Conservation (phyloP, 768 basidiomycete species). For the Pholiota microspora region DNA sequence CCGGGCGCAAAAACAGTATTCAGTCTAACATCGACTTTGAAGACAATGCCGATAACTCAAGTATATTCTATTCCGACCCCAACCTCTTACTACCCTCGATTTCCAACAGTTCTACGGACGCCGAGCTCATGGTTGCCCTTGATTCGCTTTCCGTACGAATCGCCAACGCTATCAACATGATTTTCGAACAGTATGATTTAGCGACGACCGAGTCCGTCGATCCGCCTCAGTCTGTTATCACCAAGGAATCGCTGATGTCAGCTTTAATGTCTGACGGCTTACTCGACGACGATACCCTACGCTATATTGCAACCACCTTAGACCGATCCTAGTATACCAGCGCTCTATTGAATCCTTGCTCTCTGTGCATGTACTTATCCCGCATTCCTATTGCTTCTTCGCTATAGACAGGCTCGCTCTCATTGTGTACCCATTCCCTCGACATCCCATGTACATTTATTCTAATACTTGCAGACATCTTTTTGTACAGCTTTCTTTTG, state of each 20-base stretch:
- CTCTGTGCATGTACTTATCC: not conserved
- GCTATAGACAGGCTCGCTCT: too few species aligned
- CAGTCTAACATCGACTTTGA: conserved; percentile 32
- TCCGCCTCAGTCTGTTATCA: conserved; percentile 14
- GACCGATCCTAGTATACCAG: conserved; percentile 14
- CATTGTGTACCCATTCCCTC: too few species aligned
- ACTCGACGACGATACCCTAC: conserved; percentile 49
- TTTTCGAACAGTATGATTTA: conserved; percentile 26
- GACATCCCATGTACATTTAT: too few species aligned
- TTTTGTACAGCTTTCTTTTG: too few species aligned
- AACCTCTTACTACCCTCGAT: conserved; percentile 66
- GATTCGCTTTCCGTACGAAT: conserved; percentile 75
- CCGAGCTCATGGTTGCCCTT: conserved; percentile 70
- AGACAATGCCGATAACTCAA: conserved; percentile 24
- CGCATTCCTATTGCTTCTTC: not conserved
- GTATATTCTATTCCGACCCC: conserved; percentile 57
- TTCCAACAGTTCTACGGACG: conserved; percentile 65
- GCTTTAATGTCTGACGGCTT: conserved; percentile 34
- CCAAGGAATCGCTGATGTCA: conserved; percentile 31
- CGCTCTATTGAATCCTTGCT: not conserved
- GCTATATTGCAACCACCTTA: conserved; percentile 29
- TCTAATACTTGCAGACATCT: too few species aligned
- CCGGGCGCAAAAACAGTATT: conserved; percentile 45
- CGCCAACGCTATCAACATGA: conserved; percentile 60
- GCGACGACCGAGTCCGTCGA: not conserved